Percentiles rank a stretch among this genome's conserved stretches.
These are phyloP conservation scores for Picea sitchensis DNA, from an alignment of 75 land plant species.

Conservation along the genomic window DNA sequence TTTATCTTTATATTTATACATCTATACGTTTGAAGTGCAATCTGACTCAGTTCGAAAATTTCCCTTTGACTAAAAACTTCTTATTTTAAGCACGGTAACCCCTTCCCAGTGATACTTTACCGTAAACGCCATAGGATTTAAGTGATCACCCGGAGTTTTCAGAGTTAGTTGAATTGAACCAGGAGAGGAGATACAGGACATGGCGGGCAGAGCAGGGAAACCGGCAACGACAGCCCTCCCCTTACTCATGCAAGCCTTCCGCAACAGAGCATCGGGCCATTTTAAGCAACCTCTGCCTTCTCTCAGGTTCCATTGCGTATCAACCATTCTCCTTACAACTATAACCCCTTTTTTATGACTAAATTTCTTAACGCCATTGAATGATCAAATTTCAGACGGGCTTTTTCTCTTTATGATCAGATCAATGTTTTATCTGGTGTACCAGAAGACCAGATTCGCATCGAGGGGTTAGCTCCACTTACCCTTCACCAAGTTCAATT, in stretches of 20 bases:
- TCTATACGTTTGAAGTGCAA: too few species aligned
- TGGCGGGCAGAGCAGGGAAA: neutral
- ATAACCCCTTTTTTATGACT: too few species aligned
- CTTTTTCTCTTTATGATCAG: slow-evolving; percentile 71
- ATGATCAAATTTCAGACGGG: slow-evolving; percentile 25
- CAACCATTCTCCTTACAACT: neutral
- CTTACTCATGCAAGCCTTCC: neutral
- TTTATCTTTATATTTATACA: too few species aligned
- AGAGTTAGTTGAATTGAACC: too few species aligned
- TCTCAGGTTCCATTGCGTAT: neutral
- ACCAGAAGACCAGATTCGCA: slow-evolving; percentile 57
- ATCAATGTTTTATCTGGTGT: slow-evolving; percentile 59
- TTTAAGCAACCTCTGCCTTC: neutral
- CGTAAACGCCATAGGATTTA: too few species aligned
- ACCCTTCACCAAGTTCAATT: neutral
- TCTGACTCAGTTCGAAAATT: too few species aligned
- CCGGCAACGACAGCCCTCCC: neutral
- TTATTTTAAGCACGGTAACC: too few species aligned
- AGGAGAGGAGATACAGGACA: neutral
- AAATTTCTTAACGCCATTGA: neutral
- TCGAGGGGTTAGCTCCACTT: slow-evolving; percentile 36
- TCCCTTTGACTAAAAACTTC: too few species aligned
- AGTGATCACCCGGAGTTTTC: too few species aligned
- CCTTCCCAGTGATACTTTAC: too few species aligned
- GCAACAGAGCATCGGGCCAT: neutral